Evolutionary conservation across 139 green algal genomes (phyloP).

Genomic region (Diplosphaera chodatii): DNA sequence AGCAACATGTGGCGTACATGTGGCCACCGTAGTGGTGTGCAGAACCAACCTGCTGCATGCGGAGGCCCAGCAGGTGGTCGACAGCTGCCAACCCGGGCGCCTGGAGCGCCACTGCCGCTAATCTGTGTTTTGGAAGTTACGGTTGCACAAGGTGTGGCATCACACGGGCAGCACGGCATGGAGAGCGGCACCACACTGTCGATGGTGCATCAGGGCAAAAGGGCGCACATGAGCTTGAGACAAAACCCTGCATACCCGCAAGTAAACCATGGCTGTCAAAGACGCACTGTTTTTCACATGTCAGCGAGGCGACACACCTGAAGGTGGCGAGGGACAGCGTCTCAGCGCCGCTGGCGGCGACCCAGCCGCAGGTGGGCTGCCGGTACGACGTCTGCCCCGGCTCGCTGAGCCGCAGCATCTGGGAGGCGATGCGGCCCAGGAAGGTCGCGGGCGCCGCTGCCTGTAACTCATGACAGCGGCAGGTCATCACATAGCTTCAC

Average conservation of each 20-base stretch:
- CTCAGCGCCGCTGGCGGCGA: not conserved
- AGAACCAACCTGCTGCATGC: constrained; percentile 1
- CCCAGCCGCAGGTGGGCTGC: not conserved
- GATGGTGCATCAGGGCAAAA: too few species aligned
- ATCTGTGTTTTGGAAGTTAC: constrained; percentile 4
- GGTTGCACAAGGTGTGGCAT: too few species aligned
- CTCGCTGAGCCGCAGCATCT: constrained; percentile 18
- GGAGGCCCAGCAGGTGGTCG: constrained; percentile 1
- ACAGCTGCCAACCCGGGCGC: not conserved
- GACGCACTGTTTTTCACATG: too few species aligned
- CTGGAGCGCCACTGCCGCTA: not conserved
- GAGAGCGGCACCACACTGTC: too few species aligned
- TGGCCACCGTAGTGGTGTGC: too few species aligned
- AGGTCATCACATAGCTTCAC: too few species aligned
- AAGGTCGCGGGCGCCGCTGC: not conserved
- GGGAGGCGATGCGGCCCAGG: not conserved
- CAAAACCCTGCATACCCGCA: too few species aligned
- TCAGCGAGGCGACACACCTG: not conserved
- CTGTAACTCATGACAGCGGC: not conserved
- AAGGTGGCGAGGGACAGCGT: not conserved
- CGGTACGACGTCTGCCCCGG: constrained; percentile 6
- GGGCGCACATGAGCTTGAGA: too few species aligned
- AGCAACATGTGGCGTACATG: too few species aligned
- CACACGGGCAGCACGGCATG: too few species aligned
- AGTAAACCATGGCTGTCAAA: too few species aligned